Evolutionary conservation across 2,329 filamentous ascomycete species (phyloP).

Genomic region (Penicillium aurantiogriseum): DNA sequence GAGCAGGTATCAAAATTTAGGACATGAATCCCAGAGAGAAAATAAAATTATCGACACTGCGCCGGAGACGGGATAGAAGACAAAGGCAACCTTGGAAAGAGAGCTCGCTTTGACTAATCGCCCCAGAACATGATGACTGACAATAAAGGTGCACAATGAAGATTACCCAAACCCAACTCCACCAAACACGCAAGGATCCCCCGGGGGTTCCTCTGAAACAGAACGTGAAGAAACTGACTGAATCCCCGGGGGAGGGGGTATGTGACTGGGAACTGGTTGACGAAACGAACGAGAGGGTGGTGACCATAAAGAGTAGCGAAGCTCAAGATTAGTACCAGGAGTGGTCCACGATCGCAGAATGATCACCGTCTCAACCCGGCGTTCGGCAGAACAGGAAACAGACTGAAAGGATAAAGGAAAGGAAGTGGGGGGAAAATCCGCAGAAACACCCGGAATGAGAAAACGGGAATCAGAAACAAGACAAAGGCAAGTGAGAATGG

Average conservation of each 20-base stretch:
- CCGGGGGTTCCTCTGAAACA: background rate
- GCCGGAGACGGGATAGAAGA: background rate
- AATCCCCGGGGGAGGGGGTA: conserved; percentile 3
- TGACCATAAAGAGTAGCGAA: background rate
- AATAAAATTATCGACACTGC: conserved; percentile 6
- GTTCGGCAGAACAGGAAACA: background rate
- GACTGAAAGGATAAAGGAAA: conserved; percentile 3
- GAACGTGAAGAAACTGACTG: background rate
- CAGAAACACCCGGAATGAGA: background rate
- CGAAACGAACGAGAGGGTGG: background rate
- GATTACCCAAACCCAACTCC: conserved; percentile 10
- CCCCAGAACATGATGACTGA: conserved; percentile 2
- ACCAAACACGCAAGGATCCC: conserved; percentile 6
- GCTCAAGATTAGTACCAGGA: background rate
- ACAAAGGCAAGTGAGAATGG: background rate
- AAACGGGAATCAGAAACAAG: background rate
- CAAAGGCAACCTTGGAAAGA: background rate
- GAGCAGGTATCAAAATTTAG: conserved; percentile 9
- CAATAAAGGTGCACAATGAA: background rate
- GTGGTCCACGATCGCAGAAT: background rate
- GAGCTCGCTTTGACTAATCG: background rate
- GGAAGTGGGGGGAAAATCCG: background rate
- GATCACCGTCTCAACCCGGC: background rate
- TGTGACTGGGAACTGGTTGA: conserved; percentile 3
- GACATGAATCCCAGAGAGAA: conserved; percentile 8